Conservation (phyloP, 2,329 filamentous ascomycete genomes). For the Fusarium dlaminii region DNA sequence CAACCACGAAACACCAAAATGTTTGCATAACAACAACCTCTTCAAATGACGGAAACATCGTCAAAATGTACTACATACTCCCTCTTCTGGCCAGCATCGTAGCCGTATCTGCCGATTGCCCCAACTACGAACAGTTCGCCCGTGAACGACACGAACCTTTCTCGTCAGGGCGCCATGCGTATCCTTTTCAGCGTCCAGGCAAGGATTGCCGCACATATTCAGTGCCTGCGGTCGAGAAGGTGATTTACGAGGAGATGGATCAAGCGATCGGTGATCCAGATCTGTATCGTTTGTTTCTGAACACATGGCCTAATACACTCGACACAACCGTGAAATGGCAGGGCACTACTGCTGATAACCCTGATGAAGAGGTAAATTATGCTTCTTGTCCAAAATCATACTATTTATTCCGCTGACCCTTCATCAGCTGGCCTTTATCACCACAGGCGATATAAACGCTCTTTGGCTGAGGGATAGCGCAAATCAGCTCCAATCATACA, state of each 20-base stretch:
- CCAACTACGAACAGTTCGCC: conserved; percentile 49
- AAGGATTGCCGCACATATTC: conserved; percentile 83
- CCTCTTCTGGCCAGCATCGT: conserved; percentile 20
- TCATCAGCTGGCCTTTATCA: conserved; percentile 75
- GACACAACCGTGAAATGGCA: conserved; percentile 78
- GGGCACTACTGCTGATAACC: conserved; percentile 65
- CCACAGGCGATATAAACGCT: conserved; percentile 89
- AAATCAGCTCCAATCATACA: conserved; percentile 81
- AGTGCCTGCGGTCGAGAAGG: conserved; percentile 78
- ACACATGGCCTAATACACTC: conserved; percentile 78
- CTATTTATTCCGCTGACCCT: not conserved
- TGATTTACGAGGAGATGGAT: conserved; percentile 74
- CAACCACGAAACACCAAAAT: conserved; percentile 5
- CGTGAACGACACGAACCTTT: conserved; percentile 69
- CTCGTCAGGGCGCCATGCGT: conserved; percentile 77
- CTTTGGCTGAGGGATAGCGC: conserved; percentile 93
- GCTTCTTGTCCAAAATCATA: not conserved
- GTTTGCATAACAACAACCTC: conserved; percentile 5
- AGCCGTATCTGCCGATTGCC: conserved; percentile 44
- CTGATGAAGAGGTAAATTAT: conserved; percentile 64
- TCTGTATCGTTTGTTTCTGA: conserved; percentile 75
- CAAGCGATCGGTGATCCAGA: conserved; percentile 78
- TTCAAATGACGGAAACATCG: conserved; percentile 4
- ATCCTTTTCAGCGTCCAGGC: conserved; percentile 83
- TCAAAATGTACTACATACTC: conserved; percentile 13